phyloP scores from a whole-genome alignment of 1,139 yeast genomes.

The Komagataea norvegica region DNA sequence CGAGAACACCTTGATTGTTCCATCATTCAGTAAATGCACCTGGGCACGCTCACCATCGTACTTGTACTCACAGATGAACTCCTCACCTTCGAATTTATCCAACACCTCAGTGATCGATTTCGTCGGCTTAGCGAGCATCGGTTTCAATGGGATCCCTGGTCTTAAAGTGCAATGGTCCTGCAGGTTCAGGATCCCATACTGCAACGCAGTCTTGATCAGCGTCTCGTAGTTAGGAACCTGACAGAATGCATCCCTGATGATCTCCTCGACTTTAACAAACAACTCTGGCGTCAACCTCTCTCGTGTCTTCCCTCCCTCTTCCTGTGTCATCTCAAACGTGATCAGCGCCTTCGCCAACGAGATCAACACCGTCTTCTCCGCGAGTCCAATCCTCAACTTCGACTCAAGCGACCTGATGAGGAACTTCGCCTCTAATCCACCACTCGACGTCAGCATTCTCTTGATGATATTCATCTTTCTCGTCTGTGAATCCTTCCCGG shows the following conservation, averaged over 20 bases:
- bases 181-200: conserved; percentile 62
- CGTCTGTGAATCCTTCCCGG: conserved; percentile 83
- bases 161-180: conserved; percentile 66
- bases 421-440: conserved; percentile 86
- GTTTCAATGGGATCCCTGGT: conserved; percentile 94
- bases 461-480: conserved; percentile 75
- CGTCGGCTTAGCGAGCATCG: conserved; percentile 98
- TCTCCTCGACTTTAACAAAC: conserved; percentile 63
- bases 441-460: conserved; percentile 80
- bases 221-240: conserved; percentile 89
- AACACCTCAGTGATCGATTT: conserved; percentile 85
- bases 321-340: conserved; percentile 42
- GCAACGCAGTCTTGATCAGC: conserved; percentile 59
- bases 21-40: conserved; percentile 68
- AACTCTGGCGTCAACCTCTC: conserved; percentile 37
- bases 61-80: conserved; percentile 92
- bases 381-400: conserved; percentile 86
- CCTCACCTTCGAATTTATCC: conserved; percentile 79
- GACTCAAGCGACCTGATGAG: conserved; percentile 89
- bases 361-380: conserved; percentile 84
- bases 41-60: conserved; percentile 99
- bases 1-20: conserved; percentile 73
- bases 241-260: conserved; percentile 78
- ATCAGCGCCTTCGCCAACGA: conserved; percentile 82
- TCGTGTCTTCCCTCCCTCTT: no score